Base-by-base conservation (phyloP, 1,284 basidiomycete genomes). In the Pseudozyma thailandica region DNA sequence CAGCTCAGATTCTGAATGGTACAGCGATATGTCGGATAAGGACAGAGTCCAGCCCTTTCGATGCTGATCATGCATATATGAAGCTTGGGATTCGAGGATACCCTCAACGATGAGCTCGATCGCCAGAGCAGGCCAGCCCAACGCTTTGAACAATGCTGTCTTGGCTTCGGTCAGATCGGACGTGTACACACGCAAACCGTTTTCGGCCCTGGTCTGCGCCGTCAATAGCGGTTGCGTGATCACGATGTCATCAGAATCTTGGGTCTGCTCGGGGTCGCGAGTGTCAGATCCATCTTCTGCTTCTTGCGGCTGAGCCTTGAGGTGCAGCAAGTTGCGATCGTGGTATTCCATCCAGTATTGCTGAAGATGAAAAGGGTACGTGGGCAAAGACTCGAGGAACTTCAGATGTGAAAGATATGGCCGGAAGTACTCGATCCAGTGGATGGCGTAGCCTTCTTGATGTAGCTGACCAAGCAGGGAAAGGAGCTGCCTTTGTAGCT, bases 291-390 rank as follows among this genome's bases (percentile, higher is more conserved):
- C n/a, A n/a, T n/a, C n/a, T n/a, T n/a, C n/a, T n/a, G n/a, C n/a
- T n/a, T n/a, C n/a, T n/a, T n/a, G n/a, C n/a, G n/a, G n/a, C n/a
- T n/a, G n/a, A n/a, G 41, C 46, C 7, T 28, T 9, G 9, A 10
- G 47, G n/a, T 45, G 50, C 9, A 72, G 52, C n/a, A 75, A 44
- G 30, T 63, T 60, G 31, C 73, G 73, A 42, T 75, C 73, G n/a
- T 54, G 58, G 25, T 72, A 75, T 7, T 68, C 60, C 55, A 75
- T 72, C 73, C 73, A 75, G 48, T 53, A 53, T 37, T 53, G 56
- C 35, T 58, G 54, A 18, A 65, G 59, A 26, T 57, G 53, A 41
- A 75, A 75, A 1, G 52, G 42, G 45, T 75, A 75, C 13, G 69
- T 59, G 0, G 73, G 69, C 38, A 72, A 39, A 16, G 51, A 33